Conservation (phyloP, 202 grass and related monocot species). For the Panicum virgatum region DNA sequence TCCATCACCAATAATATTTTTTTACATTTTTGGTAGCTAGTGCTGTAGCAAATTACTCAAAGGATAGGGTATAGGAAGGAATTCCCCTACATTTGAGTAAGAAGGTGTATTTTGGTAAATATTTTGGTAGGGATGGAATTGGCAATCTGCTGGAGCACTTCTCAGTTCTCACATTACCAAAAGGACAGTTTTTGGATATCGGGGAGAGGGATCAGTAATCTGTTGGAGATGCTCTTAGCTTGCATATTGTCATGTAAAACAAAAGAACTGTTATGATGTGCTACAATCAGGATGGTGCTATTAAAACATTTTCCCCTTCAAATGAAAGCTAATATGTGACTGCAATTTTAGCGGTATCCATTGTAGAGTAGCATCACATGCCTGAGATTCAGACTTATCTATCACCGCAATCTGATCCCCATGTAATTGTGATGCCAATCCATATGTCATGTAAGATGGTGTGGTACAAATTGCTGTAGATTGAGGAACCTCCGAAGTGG, state of each 20-base stretch:
- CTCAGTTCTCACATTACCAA: too few relatives aligned
- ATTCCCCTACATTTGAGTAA: too few relatives aligned
- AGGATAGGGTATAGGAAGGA: too few relatives aligned
- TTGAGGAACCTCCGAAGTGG: slow-evolving; percentile 30
- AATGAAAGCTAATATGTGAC: background rate
- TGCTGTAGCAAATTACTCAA: too few relatives aligned
- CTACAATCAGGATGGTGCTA: background rate
- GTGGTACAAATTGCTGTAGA: slow-evolving; percentile 31
- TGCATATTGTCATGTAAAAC: background rate
- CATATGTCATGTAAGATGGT: slow-evolving; percentile 51
- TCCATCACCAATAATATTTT: too few relatives aligned
- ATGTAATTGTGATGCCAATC: slow-evolving; percentile 34
- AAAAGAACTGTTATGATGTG: background rate
- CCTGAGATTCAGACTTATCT: slow-evolving; percentile 58
- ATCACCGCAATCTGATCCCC: slow-evolving; percentile 50
- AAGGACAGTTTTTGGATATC: too few relatives aligned
- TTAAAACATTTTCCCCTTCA: background rate
- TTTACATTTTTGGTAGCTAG: too few relatives aligned
- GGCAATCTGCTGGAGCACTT: too few relatives aligned
- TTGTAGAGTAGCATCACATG: slow-evolving; percentile 27
- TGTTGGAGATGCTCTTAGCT: too few relatives aligned
- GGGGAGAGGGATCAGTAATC: too few relatives aligned
- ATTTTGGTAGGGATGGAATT: too few relatives aligned
- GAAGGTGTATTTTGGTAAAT: too few relatives aligned
- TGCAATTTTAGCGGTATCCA: background rate